Evolutionary conservation across 2,329 filamentous ascomycete species (phyloP).

Genomic region (Gnomoniopsis sp.): DNA sequence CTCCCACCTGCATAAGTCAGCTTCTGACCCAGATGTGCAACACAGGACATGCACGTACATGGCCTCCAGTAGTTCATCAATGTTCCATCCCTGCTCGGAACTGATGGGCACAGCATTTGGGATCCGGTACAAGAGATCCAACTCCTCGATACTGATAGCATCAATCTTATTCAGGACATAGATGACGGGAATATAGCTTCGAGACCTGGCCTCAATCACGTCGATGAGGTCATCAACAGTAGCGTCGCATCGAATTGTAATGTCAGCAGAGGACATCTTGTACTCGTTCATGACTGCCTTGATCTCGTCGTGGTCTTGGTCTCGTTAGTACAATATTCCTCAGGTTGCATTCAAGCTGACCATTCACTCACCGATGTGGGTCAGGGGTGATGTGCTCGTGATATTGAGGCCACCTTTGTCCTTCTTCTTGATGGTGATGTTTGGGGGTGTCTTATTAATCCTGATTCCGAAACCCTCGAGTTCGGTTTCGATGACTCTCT

Average conservation of each 20-base stretch:
- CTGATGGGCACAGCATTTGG: constrained; percentile 97
- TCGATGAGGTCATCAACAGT: constrained; percentile 98
- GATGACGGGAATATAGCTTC: constrained; percentile 97
- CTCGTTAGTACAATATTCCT: neutral
- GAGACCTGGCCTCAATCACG: constrained; percentile 86
- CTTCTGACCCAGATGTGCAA: neutral
- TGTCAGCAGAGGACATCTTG: constrained; percentile 92
- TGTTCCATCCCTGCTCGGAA: constrained; percentile 95
- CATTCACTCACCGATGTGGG: constrained; percentile 61
- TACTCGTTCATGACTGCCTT: constrained; percentile 98
- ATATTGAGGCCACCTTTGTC: constrained; percentile 97
- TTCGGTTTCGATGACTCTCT: constrained; percentile 91
- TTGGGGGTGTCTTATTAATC: constrained; percentile 95
- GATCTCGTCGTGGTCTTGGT: constrained; percentile 80
- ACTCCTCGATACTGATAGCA: constrained; percentile 93
- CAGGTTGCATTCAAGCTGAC: neutral
- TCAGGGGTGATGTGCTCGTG: constrained; percentile 87
- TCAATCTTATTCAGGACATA: constrained; percentile 99
- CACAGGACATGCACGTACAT: constrained; percentile 54
- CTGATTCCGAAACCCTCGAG: constrained; percentile 96
- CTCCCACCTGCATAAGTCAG: constrained; percentile 63
- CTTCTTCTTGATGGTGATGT: constrained; percentile 99
- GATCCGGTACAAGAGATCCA: constrained; percentile 93
- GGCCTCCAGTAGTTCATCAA: constrained; percentile 92
- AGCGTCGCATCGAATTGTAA: constrained; percentile 95